A percentile compares a stretch with the other conserved stretches of the same genome.
Evolutionary conservation across 2,329 filamentous ascomycete genomes (phyloP).

Genomic region (Fragosphaeria purpurea): DNA sequence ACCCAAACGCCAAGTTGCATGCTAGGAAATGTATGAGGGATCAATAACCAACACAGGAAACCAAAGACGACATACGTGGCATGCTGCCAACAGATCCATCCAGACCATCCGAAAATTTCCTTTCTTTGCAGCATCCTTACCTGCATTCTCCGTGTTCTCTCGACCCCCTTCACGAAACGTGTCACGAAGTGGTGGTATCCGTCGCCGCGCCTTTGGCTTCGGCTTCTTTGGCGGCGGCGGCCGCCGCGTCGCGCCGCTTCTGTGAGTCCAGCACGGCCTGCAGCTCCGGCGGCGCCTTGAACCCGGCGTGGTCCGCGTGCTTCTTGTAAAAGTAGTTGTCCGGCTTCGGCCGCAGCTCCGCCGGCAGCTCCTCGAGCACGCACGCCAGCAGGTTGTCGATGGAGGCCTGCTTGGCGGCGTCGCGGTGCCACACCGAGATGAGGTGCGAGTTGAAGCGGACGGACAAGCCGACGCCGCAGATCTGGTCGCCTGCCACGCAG

Average conservation of each 20-base stretch:
- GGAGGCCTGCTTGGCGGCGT: slow-evolving; percentile 69
- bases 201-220: neutral
- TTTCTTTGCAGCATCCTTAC: too few relatives aligned
- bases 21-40: slow-evolving; percentile 1
- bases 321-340: slow-evolving; percentile 78
- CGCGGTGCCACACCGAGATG: slow-evolving; percentile 88
- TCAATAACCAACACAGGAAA: neutral
- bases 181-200: too few relatives aligned
- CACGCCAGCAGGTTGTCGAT: slow-evolving; percentile 63
- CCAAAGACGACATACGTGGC: neutral
- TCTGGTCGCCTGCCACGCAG: slow-evolving; percentile 58
- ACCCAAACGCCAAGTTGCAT: slow-evolving; percentile 4
- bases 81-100: too few relatives aligned
- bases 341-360: slow-evolving; percentile 60
- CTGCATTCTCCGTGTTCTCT: too few relatives aligned
- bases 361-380: slow-evolving; percentile 62
- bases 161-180: too few relatives aligned
- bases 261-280: slow-evolving; percentile 49
- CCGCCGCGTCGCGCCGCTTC: slow-evolving; percentile 32
- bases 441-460: slow-evolving; percentile 84
- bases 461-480: slow-evolving; percentile 80
- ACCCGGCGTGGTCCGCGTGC: slow-evolving; percentile 79
- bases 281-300: slow-evolving; percentile 53
- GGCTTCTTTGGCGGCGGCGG: slow-evolving; percentile 16
- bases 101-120: too few relatives aligned